These are phyloP conservation scores for Aristolochia fimbriata DNA, from an alignment of 164 flowering plant genomes.

Conservation along the genomic window DNA sequence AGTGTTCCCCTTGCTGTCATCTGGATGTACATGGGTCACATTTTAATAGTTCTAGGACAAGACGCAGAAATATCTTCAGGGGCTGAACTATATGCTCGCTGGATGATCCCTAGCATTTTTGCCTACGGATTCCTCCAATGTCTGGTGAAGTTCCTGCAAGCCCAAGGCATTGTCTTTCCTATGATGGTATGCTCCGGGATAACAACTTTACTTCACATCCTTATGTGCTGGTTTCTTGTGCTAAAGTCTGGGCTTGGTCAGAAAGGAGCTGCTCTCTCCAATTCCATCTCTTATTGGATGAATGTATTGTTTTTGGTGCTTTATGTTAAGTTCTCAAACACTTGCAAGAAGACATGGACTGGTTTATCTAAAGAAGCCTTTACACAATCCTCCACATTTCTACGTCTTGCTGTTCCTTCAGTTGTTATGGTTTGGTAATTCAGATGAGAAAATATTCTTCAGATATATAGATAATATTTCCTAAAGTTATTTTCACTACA, in stretches of 20 bases:
- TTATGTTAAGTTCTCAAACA: conserved; percentile 14
- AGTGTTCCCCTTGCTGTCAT: conserved; percentile 17
- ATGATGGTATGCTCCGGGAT: conserved; percentile 16
- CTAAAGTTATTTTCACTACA: too few relatives aligned
- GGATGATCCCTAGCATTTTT: conserved; percentile 22
- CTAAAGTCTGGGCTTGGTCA: conserved; percentile 16
- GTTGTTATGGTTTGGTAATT: conserved; percentile 18
- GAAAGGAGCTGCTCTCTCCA: conserved; percentile 18
- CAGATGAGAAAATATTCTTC: neutral
- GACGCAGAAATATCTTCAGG: conserved; percentile 15
- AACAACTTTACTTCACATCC: conserved; percentile 10
- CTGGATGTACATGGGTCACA: conserved; percentile 15
- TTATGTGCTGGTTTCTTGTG: conserved; percentile 18
- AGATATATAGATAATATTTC: neutral
- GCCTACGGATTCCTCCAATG: conserved; percentile 18
- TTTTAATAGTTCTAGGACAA: conserved; percentile 14
- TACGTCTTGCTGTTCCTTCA: conserved; percentile 19
- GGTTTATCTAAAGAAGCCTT: conserved; percentile 18
- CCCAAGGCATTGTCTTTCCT: conserved; percentile 15
- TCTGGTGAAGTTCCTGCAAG: conserved; percentile 11
- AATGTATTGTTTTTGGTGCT: conserved; percentile 13
- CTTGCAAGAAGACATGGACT: conserved; percentile 18
- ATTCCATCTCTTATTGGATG: conserved; percentile 19
- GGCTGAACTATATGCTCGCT: conserved; percentile 15
- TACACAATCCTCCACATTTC: conserved; percentile 6